phyloP scores from a whole-genome alignment of 208 protist species.

The Balamuthia mandrillaris region DNA sequence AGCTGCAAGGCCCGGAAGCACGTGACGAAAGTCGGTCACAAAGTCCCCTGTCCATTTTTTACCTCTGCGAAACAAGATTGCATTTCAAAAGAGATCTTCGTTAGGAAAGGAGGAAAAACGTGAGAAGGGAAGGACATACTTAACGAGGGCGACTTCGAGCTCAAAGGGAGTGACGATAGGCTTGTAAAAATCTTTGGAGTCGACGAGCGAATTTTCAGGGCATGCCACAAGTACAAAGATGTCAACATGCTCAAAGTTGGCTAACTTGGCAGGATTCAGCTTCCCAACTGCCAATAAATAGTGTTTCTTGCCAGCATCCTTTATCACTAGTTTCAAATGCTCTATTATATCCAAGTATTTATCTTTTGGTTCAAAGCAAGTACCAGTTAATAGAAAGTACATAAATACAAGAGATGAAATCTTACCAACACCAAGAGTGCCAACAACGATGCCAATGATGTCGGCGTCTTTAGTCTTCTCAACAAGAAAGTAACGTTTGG shows the following conservation, averaged over 20 bases:
- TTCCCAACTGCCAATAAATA: constrained; percentile 70
- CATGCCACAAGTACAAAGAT: constrained; percentile 29
- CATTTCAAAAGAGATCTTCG: neutral
- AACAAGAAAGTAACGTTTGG: constrained; percentile 52
- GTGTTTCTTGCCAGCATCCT: constrained; percentile 52
- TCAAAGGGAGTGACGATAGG: constrained; percentile 72
- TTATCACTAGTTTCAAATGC: constrained; percentile 53
- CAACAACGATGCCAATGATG: constrained; percentile 66
- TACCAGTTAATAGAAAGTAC: neutral
- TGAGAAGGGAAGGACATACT: neutral
- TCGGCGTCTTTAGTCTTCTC: constrained; percentile 64
- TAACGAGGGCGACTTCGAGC: constrained; percentile 56
- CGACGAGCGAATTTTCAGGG: constrained; percentile 57
- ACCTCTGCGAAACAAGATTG: neutral
- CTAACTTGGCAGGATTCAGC: constrained; percentile 69
- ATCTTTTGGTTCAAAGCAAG: neutral
- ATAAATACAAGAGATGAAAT: neutral
- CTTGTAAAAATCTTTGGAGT: constrained; percentile 64
- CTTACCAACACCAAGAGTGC: constrained; percentile 62
- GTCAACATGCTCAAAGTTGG: constrained; percentile 62
- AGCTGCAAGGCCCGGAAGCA: constrained; percentile 30
- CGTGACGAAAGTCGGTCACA: constrained; percentile 48
- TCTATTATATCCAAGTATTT: constrained; percentile 55
- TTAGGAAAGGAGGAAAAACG: constrained; percentile 2
- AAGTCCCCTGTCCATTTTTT: constrained; percentile 63